Conservation (phyloP, 306 rosid genomes). For the Biancaea sappan region DNA sequence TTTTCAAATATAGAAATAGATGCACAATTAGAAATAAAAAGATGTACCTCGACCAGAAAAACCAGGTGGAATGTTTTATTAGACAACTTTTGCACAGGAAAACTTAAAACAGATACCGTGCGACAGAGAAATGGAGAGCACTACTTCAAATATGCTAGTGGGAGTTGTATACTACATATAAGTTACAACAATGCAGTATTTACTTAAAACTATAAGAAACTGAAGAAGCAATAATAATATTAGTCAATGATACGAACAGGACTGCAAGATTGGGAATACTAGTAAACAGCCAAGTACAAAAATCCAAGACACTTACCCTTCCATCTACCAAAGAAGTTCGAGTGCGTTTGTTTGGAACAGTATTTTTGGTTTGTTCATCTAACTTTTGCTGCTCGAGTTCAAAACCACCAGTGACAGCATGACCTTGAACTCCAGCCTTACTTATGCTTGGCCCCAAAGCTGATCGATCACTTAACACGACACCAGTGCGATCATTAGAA, state of each 20-base stretch:
- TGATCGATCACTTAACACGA: constrained; percentile 70
- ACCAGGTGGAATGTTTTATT: constrained; percentile 15
- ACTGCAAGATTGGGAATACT: background rate
- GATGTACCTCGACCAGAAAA: background rate
- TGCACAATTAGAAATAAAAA: background rate
- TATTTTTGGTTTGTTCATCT: constrained; percentile 74
- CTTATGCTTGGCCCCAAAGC: constrained; percentile 64
- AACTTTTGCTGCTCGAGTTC: constrained; percentile 90
- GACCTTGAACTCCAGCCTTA: constrained; percentile 84
- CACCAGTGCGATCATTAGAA: constrained; percentile 68
- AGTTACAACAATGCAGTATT: constrained; percentile 13
- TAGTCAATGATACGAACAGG: constrained; percentile 12
- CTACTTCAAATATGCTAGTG: constrained; percentile 33
- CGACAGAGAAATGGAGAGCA: constrained; percentile 33
- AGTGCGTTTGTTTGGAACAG: constrained; percentile 87
- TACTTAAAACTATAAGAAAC: constrained; percentile 28
- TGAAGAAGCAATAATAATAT: constrained; percentile 22
- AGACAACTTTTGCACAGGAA: constrained; percentile 31
- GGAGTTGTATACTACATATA: background rate
- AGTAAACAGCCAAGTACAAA: constrained; percentile 11
- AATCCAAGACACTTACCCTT: constrained; percentile 58
- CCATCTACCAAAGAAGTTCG: constrained; percentile 91
- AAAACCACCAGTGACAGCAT: constrained; percentile 64
- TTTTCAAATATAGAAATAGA: background rate
- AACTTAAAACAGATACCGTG: constrained; percentile 26